Conservation (phyloP, 768 basidiomycete genomes). For the Leccinum variicolor region DNA sequence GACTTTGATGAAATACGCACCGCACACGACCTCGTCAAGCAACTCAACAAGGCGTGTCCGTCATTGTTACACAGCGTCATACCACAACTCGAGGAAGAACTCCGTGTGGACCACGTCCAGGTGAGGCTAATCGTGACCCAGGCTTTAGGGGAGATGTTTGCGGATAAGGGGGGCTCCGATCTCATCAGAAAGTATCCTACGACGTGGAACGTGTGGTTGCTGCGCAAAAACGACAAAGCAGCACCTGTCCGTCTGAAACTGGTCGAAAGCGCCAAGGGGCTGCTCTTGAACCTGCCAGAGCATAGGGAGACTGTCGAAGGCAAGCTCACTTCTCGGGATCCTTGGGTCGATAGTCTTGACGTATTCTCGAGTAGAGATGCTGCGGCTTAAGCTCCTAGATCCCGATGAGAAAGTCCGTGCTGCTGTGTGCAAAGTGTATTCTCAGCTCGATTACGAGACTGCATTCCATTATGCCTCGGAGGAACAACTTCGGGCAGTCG, state of each 20-base stretch:
- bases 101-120: conserved; percentile 68
- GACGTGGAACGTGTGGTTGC: conserved; percentile 85
- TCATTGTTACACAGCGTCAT: conserved; percentile 84
- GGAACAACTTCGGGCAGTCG: conserved; percentile 58
- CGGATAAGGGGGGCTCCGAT: conserved; percentile 69
- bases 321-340: conserved; percentile 31
- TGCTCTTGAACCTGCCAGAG: conserved; percentile 67
- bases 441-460: conserved; percentile 86
- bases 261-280: conserved; percentile 61
- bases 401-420: conserved; percentile 91
- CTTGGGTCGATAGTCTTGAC: conserved; percentile 1
- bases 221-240: conserved; percentile 73
- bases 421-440: conserved; percentile 78
- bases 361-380: conserved; percentile 41
- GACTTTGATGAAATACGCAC: conserved; percentile 65
- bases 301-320: conserved; percentile 70
- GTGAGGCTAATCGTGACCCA: conserved; percentile 81
- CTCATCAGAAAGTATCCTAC: conserved; percentile 75
- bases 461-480: conserved; percentile 77
- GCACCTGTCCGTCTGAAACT: conserved; percentile 71
- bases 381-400: conserved; percentile 69
- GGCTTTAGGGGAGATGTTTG: conserved; percentile 88
- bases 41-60: conserved; percentile 76
- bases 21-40: conserved; percentile 84
- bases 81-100: conserved; percentile 88